Conservation (phyloP, 176 grass and related monocot genomes). For the Elymus sibiricus region DNA sequence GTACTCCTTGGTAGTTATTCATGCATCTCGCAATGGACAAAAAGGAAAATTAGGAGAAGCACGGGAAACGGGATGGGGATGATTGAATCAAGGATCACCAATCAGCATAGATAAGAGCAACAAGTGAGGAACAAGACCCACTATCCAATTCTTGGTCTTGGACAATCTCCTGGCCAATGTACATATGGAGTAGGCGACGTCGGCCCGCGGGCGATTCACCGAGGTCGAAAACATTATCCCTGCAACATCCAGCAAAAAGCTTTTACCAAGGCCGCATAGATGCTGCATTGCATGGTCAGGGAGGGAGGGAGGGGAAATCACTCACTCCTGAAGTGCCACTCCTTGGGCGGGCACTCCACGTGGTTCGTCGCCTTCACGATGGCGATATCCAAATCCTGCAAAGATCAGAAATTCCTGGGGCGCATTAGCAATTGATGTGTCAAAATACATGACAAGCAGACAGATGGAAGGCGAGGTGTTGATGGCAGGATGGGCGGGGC, state of each 20-base stretch:
- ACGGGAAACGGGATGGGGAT: background rate
- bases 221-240: conserved; percentile 73
- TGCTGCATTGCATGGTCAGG: background rate
- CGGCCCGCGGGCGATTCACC: conserved; percentile 55
- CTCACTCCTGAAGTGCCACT: conserved; percentile 91
- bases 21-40: background rate
- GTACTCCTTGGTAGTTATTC: background rate
- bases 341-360: conserved; percentile 91
- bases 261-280: background rate
- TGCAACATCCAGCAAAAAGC: conserved; percentile 25
- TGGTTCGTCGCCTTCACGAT: conserved; percentile 99
- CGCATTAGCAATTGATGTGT: background rate
- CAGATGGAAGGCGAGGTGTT: background rate
- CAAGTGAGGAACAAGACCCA: conserved; percentile 37
- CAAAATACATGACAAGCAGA: background rate
- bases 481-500: background rate
- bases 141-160: conserved; percentile 94
- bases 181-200: conserved; percentile 88
- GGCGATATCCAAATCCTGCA: conserved; percentile 86
- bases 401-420: background rate
- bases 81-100: background rate
- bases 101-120: too few relatives aligned
- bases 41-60: background rate
- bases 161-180: conserved; percentile 71
- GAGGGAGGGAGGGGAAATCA: conserved; percentile 4